Percentiles rank a stretch among this genome's conserved stretches.
Evolutionary conservation across 2,329 filamentous ascomycete species (phyloP).

Genomic region (Penicillium sp.): DNA sequence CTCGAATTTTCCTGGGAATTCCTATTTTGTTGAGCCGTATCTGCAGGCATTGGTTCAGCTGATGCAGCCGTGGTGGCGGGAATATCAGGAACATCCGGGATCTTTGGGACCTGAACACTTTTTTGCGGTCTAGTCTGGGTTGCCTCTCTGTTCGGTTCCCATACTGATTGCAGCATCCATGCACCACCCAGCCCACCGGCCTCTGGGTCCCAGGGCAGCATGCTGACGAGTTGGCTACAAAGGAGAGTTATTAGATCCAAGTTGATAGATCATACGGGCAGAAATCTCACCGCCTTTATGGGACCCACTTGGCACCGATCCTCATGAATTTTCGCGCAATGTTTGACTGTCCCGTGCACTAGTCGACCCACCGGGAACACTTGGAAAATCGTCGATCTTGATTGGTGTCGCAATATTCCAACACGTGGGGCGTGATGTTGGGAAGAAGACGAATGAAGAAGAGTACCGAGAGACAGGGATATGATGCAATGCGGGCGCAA

Average conservation of each 20-base stretch:
- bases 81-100: neutral
- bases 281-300: constrained; percentile 7
- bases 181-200: neutral
- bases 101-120: too few species aligned
- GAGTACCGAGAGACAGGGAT: too few species aligned
- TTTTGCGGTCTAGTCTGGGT: neutral
- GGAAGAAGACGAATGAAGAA: too few species aligned
- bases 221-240: neutral
- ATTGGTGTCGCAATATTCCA: too few species aligned
- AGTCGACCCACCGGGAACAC: too few species aligned
- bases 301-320: neutral
- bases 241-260: neutral
- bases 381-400: too few species aligned
- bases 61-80: neutral
- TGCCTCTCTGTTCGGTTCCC: neutral
- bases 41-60: neutral
- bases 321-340: too few species aligned
- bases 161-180: neutral
- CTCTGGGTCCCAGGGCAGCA: neutral
- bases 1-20: neutral
- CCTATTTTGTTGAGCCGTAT: neutral
- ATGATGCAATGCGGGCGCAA: neutral
- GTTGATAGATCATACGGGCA: neutral
- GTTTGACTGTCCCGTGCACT: too few species aligned
- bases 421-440: too few species aligned